A percentile compares a stretch with the other conserved stretches of the same genome.
Conservation (phyloP, 163 green algal species). For the Scenedesmus sp. region DNA sequence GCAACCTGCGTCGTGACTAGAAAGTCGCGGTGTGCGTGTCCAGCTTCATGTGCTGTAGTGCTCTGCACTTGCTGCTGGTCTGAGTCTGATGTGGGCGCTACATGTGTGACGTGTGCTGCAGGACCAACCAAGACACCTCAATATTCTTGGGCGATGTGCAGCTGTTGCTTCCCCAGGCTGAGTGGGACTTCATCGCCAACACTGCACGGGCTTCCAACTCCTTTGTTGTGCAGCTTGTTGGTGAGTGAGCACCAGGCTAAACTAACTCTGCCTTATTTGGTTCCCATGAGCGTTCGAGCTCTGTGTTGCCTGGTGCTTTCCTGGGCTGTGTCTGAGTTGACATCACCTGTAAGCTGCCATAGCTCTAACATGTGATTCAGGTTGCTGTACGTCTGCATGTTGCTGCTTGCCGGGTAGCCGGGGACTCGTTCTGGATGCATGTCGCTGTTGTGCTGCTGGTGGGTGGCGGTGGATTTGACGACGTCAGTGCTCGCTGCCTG, state of each 20-base stretch:
- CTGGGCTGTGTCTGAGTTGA: too few relatives aligned
- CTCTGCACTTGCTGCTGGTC: background rate
- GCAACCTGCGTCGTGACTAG: too few relatives aligned
- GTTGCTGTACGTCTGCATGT: background rate
- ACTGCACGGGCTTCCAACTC: background rate
- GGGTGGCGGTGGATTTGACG: background rate
- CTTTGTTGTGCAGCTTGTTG: slow-evolving; percentile 39
- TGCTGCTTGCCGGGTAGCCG: background rate
- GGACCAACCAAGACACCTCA: background rate
- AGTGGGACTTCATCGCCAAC: slow-evolving; percentile 4
- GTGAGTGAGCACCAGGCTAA: slow-evolving; percentile 20
- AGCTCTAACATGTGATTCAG: background rate
- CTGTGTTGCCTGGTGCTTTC: too few relatives aligned
- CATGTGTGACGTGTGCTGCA: background rate
- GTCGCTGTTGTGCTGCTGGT: background rate
- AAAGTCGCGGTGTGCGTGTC: too few relatives aligned
- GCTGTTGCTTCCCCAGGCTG: slow-evolving; percentile 29
- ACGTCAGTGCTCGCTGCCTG: background rate
- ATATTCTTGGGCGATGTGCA: slow-evolving; percentile 14
- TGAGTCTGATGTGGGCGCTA: background rate
- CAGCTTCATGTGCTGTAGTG: background rate
- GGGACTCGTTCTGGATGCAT: too few relatives aligned
- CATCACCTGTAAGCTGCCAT: too few relatives aligned
- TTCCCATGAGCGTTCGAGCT: background rate
- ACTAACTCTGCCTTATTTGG: too few relatives aligned